Conservation (phyloP, 169 alveolate species). For the Plasmodium yoelii region DNA sequence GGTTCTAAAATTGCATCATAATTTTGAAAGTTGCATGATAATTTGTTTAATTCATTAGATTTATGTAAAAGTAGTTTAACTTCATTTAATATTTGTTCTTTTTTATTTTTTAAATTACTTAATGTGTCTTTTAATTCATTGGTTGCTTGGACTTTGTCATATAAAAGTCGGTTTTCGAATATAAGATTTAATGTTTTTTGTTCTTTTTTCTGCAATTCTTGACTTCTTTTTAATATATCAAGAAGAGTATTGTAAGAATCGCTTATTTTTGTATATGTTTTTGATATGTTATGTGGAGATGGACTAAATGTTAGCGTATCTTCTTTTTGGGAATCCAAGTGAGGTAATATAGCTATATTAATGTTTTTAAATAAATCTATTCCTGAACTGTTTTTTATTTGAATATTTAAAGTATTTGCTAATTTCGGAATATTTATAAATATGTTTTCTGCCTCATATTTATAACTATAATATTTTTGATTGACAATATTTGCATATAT, state of each 20-base stretch:
- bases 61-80: no score
- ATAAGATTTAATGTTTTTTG: neutral
- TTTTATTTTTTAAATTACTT: no score
- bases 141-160: neutral
- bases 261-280: neutral
- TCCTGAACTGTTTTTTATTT: neutral
- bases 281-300: neutral
- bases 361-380: neutral
- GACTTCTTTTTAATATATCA: neutral
- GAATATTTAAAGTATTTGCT: neutral
- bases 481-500: no score
- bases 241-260: neutral
- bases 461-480: no score
- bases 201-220: conserved; percentile 6
- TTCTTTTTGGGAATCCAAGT: conserved; percentile 2
- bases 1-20: neutral
- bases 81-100: no score
- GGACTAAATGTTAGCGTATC: neutral
- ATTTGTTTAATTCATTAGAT: neutral
- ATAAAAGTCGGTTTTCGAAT: neutral
- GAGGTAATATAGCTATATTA: neutral
- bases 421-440: neutral
- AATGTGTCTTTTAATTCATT: neutral
- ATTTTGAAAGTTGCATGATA: neutral
- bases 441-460: no score